A percentile compares a stretch with the other conserved stretches of the same genome.
These are phyloP conservation scores for Fusarium incarnatum DNA, from an alignment of 2,329 filamentous ascomycete genomes.

Conservation along the genomic window DNA sequence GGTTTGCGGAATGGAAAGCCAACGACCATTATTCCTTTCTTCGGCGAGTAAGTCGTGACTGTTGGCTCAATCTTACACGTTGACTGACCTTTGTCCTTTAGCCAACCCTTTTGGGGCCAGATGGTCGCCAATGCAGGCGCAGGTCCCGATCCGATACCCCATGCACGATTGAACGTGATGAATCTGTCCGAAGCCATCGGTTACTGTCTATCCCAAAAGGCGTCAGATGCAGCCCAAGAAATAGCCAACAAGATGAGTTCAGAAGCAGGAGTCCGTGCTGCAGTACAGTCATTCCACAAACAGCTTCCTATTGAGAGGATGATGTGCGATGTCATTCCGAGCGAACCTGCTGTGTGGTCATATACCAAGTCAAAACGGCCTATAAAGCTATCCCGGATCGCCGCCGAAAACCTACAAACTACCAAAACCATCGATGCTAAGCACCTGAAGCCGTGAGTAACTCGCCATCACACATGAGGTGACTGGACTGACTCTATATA, in stretches of 20 bases:
- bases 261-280: not conserved
- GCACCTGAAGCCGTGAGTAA: not conserved
- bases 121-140: not conserved
- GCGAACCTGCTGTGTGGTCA: not conserved
- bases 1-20: not conserved
- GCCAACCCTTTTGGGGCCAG: not conserved
- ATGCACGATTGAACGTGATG: not conserved
- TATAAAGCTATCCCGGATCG: not conserved
- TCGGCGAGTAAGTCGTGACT: not conserved
- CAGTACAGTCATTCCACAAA: not conserved
- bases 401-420: not conserved
- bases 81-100: not conserved
- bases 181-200: not conserved
- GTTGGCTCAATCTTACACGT: fast-evolving
- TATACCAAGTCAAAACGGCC: not conserved
- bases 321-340: not conserved
- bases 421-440: not conserved
- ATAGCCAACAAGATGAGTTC: not conserved
- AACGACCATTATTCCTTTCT: not conserved
- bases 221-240: not conserved
- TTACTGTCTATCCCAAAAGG: not conserved
- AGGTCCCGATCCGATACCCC: not conserved
- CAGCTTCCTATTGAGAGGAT: not conserved
- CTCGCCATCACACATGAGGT: fast-evolving
- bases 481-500: not conserved